Base-by-base conservation (phyloP, 2,329 filamentous ascomycete genomes). In the Aspergillus hiratsukae region DNA sequence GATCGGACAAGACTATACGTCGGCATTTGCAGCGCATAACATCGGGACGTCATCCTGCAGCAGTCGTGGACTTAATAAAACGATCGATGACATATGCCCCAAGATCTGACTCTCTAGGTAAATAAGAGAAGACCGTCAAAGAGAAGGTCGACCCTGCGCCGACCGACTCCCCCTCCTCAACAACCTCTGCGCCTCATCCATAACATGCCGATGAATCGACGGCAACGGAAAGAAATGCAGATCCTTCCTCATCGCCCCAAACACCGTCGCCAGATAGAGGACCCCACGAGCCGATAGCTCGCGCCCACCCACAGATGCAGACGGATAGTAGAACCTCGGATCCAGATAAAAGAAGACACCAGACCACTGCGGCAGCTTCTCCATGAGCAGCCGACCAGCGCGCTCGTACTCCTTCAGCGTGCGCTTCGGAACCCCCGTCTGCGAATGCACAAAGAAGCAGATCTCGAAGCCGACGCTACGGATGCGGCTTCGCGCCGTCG, bases 391-490 rank as follows among this genome's bases (percentile, higher is more conserved):
- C 6, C 58, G 61, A 8, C 62, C 62, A 0, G 69, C 71, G 3
- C 55, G 57, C 49, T 68, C 64, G 49, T 73, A 73, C 57, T 71
- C 61, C 28, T 58, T 66, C 29, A 72, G 55, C 0, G 66, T 64
- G 7, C 70, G 68, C 54, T 73, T 73, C 21, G 70, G 68, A 19
- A 70, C 68, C 8, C 66, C 69, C 2, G 61, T 62, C 56, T 72
- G 66, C n/a, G 60, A 62, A 52, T 73, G 70, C 23, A 73, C 70
- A 53, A 73, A 73, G 60, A 73, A 68, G 57, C 64, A 70, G 14
- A 73, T 50, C 60, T 73, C 71, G 49, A 73, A 73, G 14, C 71
- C 71, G 29, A 73, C 67, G 50, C 66, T 71, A 53, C 68, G 70
- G 51, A 72, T 70, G 25, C 65, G 65, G 2, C 48, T 52, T 21